A percentile compares a stretch with the other conserved stretches of the same genome.
phyloP scores from a whole-genome alignment of 2,329 filamentous ascomycete species.

The Rugonectria rugulosa region DNA sequence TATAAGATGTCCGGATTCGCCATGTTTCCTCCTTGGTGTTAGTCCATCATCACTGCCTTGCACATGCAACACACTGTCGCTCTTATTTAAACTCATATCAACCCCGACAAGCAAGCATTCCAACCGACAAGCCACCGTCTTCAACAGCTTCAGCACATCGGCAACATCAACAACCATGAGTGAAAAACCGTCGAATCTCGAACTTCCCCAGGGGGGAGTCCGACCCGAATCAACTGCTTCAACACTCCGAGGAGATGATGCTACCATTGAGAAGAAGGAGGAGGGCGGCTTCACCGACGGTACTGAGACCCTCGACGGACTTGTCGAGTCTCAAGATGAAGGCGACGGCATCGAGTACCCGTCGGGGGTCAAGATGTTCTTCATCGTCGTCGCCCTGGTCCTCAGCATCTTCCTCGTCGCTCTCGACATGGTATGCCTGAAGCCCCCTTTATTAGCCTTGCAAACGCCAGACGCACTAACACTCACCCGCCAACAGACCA shows the following conservation, averaged over 20 bases:
- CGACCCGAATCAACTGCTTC: slow-evolving; percentile 41
- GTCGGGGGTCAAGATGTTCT: slow-evolving; percentile 46
- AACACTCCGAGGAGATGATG: slow-evolving; percentile 40
- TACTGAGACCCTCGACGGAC: slow-evolving; percentile 26
- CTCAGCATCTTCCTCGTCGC: slow-evolving; percentile 59
- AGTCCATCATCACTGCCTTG: too few species aligned
- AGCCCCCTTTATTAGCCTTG: neutral
- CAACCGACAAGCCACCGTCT: too few species aligned
- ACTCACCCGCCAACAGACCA: slow-evolving; percentile 48
- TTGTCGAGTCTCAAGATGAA: slow-evolving; percentile 23
- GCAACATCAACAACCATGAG: slow-evolving; percentile 22
- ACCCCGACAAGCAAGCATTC: too few species aligned
- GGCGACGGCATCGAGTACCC: slow-evolving; percentile 48
- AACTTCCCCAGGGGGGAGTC: slow-evolving; percentile 31
- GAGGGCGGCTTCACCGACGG: slow-evolving; percentile 33
- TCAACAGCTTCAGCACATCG: neutral
- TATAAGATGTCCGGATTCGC: slow-evolving; percentile 31
- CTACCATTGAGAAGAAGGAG: slow-evolving; percentile 35
- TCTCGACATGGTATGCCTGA: slow-evolving; percentile 51
- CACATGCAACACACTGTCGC: too few species aligned
- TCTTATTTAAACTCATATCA: slow-evolving; percentile 12
- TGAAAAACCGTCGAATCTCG: slow-evolving; percentile 26
- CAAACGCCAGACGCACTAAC: slow-evolving; percentile 5
- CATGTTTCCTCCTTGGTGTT: slow-evolving; percentile 16
- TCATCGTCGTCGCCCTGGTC: slow-evolving; percentile 56